Percentiles rank a stretch among this genome's conserved stretches.
phyloP scores from a whole-genome alignment of 73 alveolate species.

The Paramecium sonneborni region DNA sequence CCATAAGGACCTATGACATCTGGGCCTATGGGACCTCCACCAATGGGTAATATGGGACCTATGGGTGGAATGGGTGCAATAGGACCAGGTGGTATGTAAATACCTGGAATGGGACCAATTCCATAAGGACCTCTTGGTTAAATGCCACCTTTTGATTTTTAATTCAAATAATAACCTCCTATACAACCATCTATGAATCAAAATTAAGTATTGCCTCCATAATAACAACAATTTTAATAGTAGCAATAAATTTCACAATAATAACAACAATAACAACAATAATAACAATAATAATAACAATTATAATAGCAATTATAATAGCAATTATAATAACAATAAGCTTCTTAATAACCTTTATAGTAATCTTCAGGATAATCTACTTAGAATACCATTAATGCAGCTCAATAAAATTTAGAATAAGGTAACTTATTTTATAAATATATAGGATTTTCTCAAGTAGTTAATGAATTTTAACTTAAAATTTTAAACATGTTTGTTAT shows the following conservation, averaged over 20 bases:
- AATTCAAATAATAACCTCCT: background rate
- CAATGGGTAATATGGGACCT: background rate
- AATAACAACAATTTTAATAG: background rate
- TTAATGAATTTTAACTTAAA: constrained; percentile 25
- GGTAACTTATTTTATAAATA: background rate
- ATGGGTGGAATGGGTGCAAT: background rate
- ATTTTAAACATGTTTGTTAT: constrained; percentile 31
- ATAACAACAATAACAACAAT: background rate
- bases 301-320: background rate
- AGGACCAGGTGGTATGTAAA: background rate
- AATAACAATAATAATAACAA: background rate
- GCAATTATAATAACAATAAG: background rate
- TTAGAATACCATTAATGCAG: background rate
- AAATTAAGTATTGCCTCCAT: background rate
- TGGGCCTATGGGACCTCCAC: constrained; percentile 13
- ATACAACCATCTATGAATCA: background rate
- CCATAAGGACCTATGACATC: background rate
- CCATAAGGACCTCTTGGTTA: background rate
- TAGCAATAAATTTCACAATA: background rate
- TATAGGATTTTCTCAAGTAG: constrained; percentile 14
- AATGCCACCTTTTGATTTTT: background rate
- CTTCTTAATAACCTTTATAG: background rate
- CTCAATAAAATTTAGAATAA: constrained; percentile 8
- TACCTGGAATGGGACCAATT: background rate
- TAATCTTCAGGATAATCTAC: background rate